phyloP scores from a whole-genome alignment of 441 rosid species.

The Metrosideros polymorpha region DNA sequence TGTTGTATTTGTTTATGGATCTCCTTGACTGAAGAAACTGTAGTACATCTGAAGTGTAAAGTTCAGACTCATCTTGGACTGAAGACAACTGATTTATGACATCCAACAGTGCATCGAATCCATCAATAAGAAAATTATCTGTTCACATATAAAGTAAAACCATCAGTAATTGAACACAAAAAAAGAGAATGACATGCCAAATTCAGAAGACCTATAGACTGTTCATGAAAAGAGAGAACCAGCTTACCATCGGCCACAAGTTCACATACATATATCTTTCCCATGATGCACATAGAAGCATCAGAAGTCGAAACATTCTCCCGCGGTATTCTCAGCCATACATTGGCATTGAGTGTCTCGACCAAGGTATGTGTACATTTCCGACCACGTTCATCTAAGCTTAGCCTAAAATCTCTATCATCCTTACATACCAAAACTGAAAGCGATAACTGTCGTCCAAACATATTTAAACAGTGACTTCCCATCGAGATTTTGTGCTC shows the following conservation, averaged over 20 bases:
- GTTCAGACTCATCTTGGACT: slow-evolving; percentile 44
- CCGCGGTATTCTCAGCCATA: slow-evolving; percentile 77
- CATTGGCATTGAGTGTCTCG: slow-evolving; percentile 49
- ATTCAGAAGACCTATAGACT: background rate
- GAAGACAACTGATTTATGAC: slow-evolving; percentile 57
- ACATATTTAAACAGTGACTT: slow-evolving; percentile 54
- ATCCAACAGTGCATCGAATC: slow-evolving; percentile 48
- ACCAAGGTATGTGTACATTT: slow-evolving; percentile 31
- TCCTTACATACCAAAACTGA: slow-evolving; percentile 35
- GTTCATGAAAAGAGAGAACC: slow-evolving; percentile 2
- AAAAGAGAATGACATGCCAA: background rate
- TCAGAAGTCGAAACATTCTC: slow-evolving; percentile 17
- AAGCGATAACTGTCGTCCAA: slow-evolving; percentile 57
- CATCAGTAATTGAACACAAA: background rate
- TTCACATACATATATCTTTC: slow-evolving; percentile 52
- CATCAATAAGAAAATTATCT: slow-evolving; percentile 51
- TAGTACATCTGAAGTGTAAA: slow-evolving; percentile 46
- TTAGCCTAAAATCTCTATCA: slow-evolving; percentile 24
- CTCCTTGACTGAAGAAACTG: slow-evolving; percentile 50
- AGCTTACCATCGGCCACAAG: slow-evolving; percentile 63
- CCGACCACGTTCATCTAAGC: slow-evolving; percentile 18
- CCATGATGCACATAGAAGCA: slow-evolving; percentile 53
- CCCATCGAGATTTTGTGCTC: slow-evolving; percentile 32
- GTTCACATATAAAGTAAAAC: slow-evolving; percentile 15
- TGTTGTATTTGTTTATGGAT: slow-evolving; percentile 25